These are phyloP conservation scores for Dacryopinax spathularia DNA, from an alignment of 768 basidiomycete genomes.

Conservation along the genomic window DNA sequence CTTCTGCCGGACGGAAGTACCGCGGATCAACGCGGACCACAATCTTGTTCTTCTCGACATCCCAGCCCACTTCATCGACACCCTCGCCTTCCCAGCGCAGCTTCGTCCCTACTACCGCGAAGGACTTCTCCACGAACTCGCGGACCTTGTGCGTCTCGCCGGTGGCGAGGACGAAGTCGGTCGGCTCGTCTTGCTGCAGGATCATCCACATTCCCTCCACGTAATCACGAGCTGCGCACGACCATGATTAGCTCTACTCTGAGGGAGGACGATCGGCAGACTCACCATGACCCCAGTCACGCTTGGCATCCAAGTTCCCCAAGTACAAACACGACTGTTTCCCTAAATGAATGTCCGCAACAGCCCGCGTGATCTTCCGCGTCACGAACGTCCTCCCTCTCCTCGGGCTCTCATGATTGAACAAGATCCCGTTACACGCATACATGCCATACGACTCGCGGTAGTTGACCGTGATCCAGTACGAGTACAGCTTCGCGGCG, in stretches of 20 bases:
- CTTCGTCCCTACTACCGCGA: conserved; percentile 48
- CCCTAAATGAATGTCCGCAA: conserved; percentile 77
- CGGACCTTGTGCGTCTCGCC: conserved; percentile 92
- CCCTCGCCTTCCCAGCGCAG: conserved; percentile 66
- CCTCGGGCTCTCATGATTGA: conserved; percentile 95
- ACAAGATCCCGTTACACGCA: conserved; percentile 91
- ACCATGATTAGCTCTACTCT: neutral
- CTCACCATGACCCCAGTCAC: conserved; percentile 95
- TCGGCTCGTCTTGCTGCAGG: conserved; percentile 68
- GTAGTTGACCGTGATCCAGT: conserved; percentile 84
- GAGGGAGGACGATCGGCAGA: conserved; percentile 5
- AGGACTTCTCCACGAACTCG: conserved; percentile 84
- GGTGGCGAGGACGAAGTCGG: conserved; percentile 90
- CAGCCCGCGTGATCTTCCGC: conserved; percentile 83
- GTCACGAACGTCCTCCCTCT: conserved; percentile 93
- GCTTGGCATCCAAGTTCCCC: conserved; percentile 85
- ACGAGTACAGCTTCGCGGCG: conserved; percentile 85
- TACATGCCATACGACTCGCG: conserved; percentile 94
- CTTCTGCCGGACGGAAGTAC: conserved; percentile 93
- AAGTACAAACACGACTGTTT: conserved; percentile 86
- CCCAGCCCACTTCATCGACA: conserved; percentile 62
- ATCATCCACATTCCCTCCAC: conserved; percentile 98
- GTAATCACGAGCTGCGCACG: conserved; percentile 34
- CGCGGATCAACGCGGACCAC: conserved; percentile 73
- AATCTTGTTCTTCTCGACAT: conserved; percentile 49